phyloP scores from a whole-genome alignment of 75 land plant genomes.

The Pinus tabuliformis region DNA sequence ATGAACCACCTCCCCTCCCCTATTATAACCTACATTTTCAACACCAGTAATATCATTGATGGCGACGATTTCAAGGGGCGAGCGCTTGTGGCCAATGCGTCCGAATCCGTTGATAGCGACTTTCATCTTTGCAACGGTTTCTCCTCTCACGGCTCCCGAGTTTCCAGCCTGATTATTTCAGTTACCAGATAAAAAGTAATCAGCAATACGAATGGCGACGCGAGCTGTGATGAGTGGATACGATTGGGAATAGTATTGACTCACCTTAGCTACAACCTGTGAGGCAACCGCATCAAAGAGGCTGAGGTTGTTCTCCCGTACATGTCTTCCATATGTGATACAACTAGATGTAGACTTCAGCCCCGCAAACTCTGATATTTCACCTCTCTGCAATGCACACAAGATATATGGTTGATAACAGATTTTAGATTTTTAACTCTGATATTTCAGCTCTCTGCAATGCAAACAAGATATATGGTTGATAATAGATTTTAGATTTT shows the following conservation, averaged over 20 bases:
- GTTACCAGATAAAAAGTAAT: too few relatives aligned
- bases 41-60: constrained; percentile 86
- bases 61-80: too few relatives aligned
- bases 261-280: constrained; percentile 47
- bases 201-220: too few relatives aligned
- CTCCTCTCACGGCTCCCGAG: constrained; percentile 36
- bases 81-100: too few relatives aligned
- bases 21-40: constrained; percentile 46
- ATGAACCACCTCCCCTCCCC: neutral
- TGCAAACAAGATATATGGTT: too few relatives aligned
- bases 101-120: too few relatives aligned
- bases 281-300: constrained; percentile 43
- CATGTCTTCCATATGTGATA: constrained; percentile 20
- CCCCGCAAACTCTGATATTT: constrained; percentile 47
- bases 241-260: neutral
- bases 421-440: too few relatives aligned
- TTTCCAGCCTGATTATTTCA: constrained; percentile 27
- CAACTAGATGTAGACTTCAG: constrained; percentile 22
- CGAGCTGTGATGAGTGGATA: neutral
- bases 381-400: constrained; percentile 37
- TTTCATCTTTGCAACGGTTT: constrained; percentile 82
- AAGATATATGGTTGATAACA: too few relatives aligned
- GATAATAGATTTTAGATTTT: too few relatives aligned
- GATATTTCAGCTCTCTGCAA: too few relatives aligned
- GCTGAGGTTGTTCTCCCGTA: constrained; percentile 20